Evolutionary conservation across 1,284 basidiomycete genomes (phyloP).

Genomic region (Tylopilus orsonianus): DNA sequence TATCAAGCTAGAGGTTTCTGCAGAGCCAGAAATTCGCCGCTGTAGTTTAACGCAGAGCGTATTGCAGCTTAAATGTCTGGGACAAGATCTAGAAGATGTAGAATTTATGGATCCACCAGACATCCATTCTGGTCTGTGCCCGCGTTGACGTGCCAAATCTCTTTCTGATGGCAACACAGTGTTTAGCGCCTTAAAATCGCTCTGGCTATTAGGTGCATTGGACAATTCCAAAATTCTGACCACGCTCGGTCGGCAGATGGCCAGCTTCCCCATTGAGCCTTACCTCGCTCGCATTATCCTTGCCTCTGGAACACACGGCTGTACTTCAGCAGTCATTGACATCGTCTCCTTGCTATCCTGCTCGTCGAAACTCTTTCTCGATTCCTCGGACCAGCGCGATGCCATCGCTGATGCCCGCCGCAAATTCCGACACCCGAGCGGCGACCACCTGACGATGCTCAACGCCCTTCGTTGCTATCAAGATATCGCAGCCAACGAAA

Average conservation of each 20-base stretch:
- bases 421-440: conserved; percentile 81
- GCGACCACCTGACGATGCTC: conserved; percentile 89
- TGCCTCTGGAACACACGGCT: conserved; percentile 68
- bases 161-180: conserved; percentile 42
- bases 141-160: not conserved
- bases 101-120: conserved; percentile 87
- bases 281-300: conserved; percentile 75
- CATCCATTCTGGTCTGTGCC: conserved; percentile 58
- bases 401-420: conserved; percentile 63
- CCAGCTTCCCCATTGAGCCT: conserved; percentile 83
- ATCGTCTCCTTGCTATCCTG: conserved; percentile 80
- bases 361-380: conserved; percentile 74
- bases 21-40: conserved; percentile 86
- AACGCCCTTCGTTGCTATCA: conserved; percentile 84
- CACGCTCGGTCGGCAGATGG: conserved; percentile 73
- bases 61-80: conserved; percentile 82
- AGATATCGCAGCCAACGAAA: conserved; percentile 48
- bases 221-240: conserved; percentile 67
- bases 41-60: conserved; percentile 82
- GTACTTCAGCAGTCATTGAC: conserved; percentile 73
- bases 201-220: conserved; percentile 77
- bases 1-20: conserved; percentile 59
- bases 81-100: conserved; percentile 74
- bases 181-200: conserved; percentile 66
- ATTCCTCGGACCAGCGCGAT: conserved; percentile 71